Base-by-base conservation (phyloP, 2,329 filamentous ascomycete species). In the Scedosporium minutisporum region DNA sequence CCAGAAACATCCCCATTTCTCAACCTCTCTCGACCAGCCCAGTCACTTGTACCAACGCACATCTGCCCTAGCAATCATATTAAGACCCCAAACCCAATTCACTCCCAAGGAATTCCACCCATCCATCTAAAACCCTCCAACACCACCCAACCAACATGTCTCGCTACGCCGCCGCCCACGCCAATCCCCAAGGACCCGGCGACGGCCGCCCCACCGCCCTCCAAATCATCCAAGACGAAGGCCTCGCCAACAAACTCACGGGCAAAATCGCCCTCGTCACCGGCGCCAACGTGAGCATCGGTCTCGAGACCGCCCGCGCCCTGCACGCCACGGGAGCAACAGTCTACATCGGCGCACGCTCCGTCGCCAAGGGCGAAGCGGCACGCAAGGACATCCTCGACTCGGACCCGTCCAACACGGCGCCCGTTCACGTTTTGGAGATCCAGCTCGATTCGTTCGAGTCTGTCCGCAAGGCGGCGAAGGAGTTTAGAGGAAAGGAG, bases 261-360 rank as follows among this genome's bases (percentile, higher is more conserved):
- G 73, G 69, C 53, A 77, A 77, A 63, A 73, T 75, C 12, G 69
- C 76, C 7, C 64, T 80, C n/a, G 74, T 80, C 63, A 81, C 78
- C 0, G 78, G 78, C 3, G 69, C 68, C 3, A 74, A 74, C 21
- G 71, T 75, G 10, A 78, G 78, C 0, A 68, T 81, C 14, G 78
- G 78, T 1, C 65, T 78, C 21, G 77, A 80, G 64, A 80, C 77
- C 1, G 74, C 72, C 2, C 72, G 73, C 16, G 80, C 79, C 1
- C 70, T 83, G 18, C 67, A 71, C 18, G 68, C 73, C 10, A 78
- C 80, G 0, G 69, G 70, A 14, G 65, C 66, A 4, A 67, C 53
- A 2, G 55, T 71, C 25, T 70, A 67, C 27, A 53, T 71, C 25
- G 69, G 68, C 3, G 67, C 67, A 12, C 67, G 69, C 12, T 64